Conservation (phyloP, 148 eudicot species). For the Diospyros lotus region DNA sequence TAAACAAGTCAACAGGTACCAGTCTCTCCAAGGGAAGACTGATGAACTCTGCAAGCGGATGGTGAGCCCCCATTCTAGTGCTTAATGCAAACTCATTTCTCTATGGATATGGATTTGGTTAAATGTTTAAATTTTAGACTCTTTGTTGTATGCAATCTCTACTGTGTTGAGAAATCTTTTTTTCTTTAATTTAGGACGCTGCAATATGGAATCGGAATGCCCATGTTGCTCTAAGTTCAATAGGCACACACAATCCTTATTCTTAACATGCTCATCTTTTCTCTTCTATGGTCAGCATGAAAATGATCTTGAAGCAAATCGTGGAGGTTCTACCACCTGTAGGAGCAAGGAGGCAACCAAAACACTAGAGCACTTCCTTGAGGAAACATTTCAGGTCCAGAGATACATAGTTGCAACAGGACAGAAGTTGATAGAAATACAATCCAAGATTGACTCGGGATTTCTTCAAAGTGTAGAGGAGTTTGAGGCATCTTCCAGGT, state of each 20-base stretch:
- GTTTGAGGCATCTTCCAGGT: constrained; percentile 39
- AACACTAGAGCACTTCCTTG: constrained; percentile 64
- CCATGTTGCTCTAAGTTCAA: too few species aligned
- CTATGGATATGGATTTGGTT: neutral
- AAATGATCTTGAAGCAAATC: constrained; percentile 30
- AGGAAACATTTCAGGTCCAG: constrained; percentile 89
- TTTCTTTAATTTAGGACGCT: neutral
- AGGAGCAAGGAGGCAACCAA: constrained; percentile 62
- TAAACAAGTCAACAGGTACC: constrained; percentile 76
- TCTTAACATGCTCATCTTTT: neutral
- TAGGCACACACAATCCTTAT: neutral
- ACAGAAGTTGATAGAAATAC: constrained; percentile 78
- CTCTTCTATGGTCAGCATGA: constrained; percentile 41
- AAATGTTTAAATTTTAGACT: neutral
- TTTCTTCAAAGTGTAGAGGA: constrained; percentile 37
- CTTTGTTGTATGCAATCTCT: neutral
- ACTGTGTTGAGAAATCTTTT: neutral
- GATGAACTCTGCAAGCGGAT: constrained; percentile 77
- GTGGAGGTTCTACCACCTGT: constrained; percentile 25
- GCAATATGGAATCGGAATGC: neutral
- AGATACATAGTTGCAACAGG: constrained; percentile 91
- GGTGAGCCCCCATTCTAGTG: constrained; percentile 38
- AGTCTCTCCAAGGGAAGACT: constrained; percentile 76
- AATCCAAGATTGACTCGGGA: constrained; percentile 59
- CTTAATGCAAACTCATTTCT: neutral